phyloP scores from a whole-genome alignment of 331 rosid genomes.

The Quercus phellos region DNA sequence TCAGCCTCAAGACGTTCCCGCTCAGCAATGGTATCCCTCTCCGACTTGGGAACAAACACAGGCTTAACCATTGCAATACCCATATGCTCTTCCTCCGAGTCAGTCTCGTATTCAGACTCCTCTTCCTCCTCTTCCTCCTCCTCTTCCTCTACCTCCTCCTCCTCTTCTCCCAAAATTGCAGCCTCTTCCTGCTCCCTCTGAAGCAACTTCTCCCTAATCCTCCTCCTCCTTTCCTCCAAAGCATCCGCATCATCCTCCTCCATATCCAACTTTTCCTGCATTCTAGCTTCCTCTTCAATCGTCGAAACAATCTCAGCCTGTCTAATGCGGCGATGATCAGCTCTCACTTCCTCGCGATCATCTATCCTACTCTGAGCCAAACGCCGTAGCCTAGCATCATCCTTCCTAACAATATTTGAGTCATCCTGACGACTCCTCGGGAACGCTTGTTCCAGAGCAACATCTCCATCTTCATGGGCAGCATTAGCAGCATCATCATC shows the following conservation, averaged over 20 bases:
- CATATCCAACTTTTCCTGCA: constrained; percentile 80
- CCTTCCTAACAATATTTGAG: constrained; percentile 42
- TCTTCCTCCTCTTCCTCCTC: constrained; percentile 59
- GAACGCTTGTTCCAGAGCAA: constrained; percentile 69
- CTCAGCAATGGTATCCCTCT: constrained; percentile 89
- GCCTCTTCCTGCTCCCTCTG: constrained; percentile 88
- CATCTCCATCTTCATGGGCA: constrained; percentile 49
- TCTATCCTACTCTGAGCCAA: constrained; percentile 76
- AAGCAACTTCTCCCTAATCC: constrained; percentile 62
- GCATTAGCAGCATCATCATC: constrained; percentile 64
- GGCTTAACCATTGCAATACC: constrained; percentile 95
- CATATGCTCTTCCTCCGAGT: constrained; percentile 77
- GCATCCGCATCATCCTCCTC: constrained; percentile 79
- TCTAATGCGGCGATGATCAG: constrained; percentile 84
- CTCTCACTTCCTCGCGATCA: constrained; percentile 84
- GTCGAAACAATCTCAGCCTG: constrained; percentile 93
- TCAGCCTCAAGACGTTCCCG: constrained; percentile 92
- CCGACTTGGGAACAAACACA: constrained; percentile 85
- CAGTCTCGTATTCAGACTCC: constrained; percentile 90
- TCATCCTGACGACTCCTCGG: constrained; percentile 48
- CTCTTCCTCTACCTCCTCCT: constrained; percentile 60
- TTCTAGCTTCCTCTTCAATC: constrained; percentile 80
- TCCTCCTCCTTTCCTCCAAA: constrained; percentile 70
- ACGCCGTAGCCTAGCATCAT: constrained; percentile 79
- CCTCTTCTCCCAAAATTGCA: constrained; percentile 69